These are phyloP conservation scores for Neostapfia colusana DNA, from an alignment of 176 grass and related monocot species.

Conservation along the genomic window DNA sequence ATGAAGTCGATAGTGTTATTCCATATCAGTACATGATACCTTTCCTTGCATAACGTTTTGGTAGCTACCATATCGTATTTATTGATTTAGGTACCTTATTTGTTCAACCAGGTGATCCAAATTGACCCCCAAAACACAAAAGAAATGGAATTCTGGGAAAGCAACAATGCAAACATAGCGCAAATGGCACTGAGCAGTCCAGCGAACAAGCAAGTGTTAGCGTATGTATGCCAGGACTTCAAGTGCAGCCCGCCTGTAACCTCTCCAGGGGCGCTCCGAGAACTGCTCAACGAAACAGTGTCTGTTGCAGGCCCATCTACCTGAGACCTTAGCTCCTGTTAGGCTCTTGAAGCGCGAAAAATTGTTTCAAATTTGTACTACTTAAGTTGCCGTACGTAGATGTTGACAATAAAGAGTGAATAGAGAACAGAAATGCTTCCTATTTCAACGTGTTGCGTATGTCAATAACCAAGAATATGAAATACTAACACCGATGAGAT, in stretches of 20 bases:
- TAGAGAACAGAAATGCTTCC: neutral
- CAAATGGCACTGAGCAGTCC: constrained; percentile 61
- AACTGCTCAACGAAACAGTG: constrained; percentile 56
- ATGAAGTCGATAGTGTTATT: neutral
- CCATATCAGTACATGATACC: neutral
- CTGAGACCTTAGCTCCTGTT: neutral
- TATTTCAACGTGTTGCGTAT: neutral
- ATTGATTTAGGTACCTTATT: constrained; percentile 7
- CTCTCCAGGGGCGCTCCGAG: constrained; percentile 44
- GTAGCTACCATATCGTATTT: neutral
- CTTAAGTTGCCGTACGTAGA: neutral
- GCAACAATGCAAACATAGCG: constrained; percentile 45
- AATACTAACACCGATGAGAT: neutral
- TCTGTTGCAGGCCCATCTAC: constrained; percentile 15
- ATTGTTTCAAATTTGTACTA: neutral
- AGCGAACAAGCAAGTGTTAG: constrained; percentile 9
- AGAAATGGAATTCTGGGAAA: constrained; percentile 75
- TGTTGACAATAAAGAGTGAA: neutral
- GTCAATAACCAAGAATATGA: neutral
- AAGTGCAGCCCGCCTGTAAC: constrained; percentile 73
- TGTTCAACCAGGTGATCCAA: constrained; percentile 68
- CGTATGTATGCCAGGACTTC: constrained; percentile 68
- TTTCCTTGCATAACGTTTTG: neutral
- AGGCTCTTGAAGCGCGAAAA: neutral
- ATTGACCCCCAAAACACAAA: constrained; percentile 53